Evolutionary conservation across 2,329 filamentous ascomycete genomes (phyloP).

Genomic region (Xylariales sp.): DNA sequence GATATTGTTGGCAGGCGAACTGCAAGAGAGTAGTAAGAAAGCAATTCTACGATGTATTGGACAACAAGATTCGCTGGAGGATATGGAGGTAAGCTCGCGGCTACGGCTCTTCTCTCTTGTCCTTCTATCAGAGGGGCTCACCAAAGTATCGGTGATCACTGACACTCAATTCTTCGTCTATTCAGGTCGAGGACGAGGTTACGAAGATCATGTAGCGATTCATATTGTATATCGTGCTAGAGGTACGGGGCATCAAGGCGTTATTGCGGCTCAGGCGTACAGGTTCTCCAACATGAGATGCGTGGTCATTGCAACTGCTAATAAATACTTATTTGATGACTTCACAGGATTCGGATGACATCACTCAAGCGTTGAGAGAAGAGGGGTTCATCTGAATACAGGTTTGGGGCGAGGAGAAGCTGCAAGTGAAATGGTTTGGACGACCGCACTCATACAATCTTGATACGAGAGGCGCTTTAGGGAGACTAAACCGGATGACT

Average conservation of each 20-base stretch:
- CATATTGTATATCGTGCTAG: constrained; percentile 24
- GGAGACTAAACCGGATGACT: too few relatives aligned
- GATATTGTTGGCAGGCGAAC: constrained; percentile 86
- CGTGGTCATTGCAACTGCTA: constrained; percentile 21
- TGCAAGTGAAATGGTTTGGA: not conserved
- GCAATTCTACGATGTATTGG: constrained; percentile 94
- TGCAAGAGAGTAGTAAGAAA: constrained; percentile 99
- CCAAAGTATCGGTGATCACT: constrained; percentile 16
- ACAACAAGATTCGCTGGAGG: constrained; percentile 95
- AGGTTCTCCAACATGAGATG: constrained; percentile 14
- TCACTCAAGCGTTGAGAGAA: constrained; percentile 33
- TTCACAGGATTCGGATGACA: constrained; percentile 27
- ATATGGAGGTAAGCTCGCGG: constrained; percentile 85
- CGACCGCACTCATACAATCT: too few relatives aligned
- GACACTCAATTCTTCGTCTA: constrained; percentile 10
- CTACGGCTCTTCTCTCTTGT: constrained; percentile 5
- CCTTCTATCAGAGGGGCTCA: not conserved
- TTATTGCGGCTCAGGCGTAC: too few relatives aligned
- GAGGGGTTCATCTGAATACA: constrained; percentile 33
- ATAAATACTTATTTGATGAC: constrained; percentile 23
- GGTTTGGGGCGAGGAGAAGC: not conserved
- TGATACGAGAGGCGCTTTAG: too few relatives aligned
- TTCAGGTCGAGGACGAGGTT: constrained; percentile 83
- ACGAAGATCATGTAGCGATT: constrained; percentile 76
- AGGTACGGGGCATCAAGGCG: too few relatives aligned